Percentiles rank a stretch among this genome's conserved stretches.
phyloP scores from a whole-genome alignment of 1,284 basidiomycete species.

The Ustilago bromivora region DNA sequence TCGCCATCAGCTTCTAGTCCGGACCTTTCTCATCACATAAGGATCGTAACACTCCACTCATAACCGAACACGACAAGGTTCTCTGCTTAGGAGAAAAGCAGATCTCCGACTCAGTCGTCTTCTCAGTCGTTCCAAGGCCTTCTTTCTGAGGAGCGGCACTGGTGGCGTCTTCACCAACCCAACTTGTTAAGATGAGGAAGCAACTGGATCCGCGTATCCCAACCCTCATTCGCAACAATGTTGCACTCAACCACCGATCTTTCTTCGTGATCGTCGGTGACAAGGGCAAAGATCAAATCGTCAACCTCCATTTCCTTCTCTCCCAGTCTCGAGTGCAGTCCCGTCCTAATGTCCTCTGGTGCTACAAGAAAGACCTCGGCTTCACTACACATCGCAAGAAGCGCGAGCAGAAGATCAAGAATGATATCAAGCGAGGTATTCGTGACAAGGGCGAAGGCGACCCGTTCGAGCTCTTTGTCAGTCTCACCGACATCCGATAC shows the following conservation, averaged over 20 bases:
- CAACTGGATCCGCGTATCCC: conserved; percentile 85
- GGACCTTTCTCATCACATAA: background rate
- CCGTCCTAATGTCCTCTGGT: conserved; percentile 65
- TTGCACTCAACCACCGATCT: conserved; percentile 82
- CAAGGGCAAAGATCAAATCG: conserved; percentile 92
- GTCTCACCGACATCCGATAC: conserved; percentile 98
- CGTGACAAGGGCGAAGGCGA: conserved; percentile 91
- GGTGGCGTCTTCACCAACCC: conserved; percentile 10
- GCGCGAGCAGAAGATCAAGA: conserved; percentile 69
- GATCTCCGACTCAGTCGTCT: no score
- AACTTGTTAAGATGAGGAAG: conserved; percentile 59
- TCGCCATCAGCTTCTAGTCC: background rate
- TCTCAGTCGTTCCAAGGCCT: background rate
- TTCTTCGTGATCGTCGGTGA: conserved; percentile 98
- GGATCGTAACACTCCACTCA: background rate
- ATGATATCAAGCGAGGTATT: conserved; percentile 79
- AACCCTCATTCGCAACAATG: conserved; percentile 91
- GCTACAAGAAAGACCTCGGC: conserved; percentile 68
- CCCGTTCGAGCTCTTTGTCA: conserved; percentile 98
- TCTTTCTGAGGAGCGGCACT: background rate
- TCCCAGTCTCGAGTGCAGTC: conserved; percentile 62
- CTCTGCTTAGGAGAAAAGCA: no score
- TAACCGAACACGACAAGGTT: background rate
- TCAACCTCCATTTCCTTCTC: conserved; percentile 90
- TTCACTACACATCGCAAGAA: conserved; percentile 89